Base-by-base conservation (phyloP, 345 rosid genomes). In the Lepidium aucheri region DNA sequence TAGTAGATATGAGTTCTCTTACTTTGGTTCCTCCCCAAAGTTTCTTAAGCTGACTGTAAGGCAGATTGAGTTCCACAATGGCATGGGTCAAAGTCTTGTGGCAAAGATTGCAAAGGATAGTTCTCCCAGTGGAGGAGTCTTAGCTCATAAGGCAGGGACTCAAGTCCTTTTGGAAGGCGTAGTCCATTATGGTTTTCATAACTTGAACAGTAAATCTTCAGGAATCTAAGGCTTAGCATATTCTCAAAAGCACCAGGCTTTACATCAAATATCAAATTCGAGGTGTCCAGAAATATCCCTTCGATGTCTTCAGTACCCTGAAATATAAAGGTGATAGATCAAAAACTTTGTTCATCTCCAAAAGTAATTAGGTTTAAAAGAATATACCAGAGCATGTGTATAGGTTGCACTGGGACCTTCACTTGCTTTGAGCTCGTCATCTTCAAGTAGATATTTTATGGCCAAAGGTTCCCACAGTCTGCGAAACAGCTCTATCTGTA, bases 51-150 rank as follows among this genome's bases (percentile, higher is more conserved):
- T 20, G 9, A 11, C 82, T 69, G 16, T n/a, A 20, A 26, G 52
- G 52, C 63, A 75, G 20, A 36, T 53, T 15, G 34, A 76, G 56
- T 50, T 42, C 69, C 28, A 73, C 68, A 26, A 79, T 61, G 54
- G 6, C 60, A 22, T 0, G 40, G 35, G 22, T 45, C 13, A 17
- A 76, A 73, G 2, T 28, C 24, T 20, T 34, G 28, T 53, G 68
- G 68, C 14, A 70, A 42, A 2, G 61, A 52, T 22, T 0, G 28
- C 14, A 61, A 43, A 0, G 49, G 68, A 61, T 52, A 70, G 6
- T 53, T 52, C 15, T 70, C 74, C 74, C 79, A 79, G 32, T 70
- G 74, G 14, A 70, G 55, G 14, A 70, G 17, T 62, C 55, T 52
- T 2, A 61, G 68, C 39, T 61, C 68, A 52, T 43, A 32, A 60